phyloP scores from a whole-genome alignment of 2,329 filamentous ascomycete species.

The Epichloe coenophiala region DNA sequence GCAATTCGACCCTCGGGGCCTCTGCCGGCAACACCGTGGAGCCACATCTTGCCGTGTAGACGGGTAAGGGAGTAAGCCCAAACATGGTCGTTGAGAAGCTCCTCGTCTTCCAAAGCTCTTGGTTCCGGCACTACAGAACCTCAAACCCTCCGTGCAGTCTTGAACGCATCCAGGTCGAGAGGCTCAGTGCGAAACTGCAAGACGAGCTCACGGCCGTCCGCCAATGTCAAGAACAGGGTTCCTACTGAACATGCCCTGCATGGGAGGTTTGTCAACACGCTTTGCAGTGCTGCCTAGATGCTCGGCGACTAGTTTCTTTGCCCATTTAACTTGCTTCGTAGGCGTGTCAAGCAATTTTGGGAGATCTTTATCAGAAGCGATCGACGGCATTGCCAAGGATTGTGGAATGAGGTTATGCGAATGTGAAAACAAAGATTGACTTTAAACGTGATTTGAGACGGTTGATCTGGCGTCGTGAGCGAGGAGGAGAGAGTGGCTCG shows the following conservation, averaged over 20 bases:
- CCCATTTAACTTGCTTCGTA: conserved; percentile 14
- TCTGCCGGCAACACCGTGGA: neutral
- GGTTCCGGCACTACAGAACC: neutral
- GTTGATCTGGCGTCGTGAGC: neutral
- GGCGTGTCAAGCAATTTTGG: conserved; percentile 13
- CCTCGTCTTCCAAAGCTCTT: neutral
- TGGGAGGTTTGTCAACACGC: conserved; percentile 12
- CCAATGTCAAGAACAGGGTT: conserved; percentile 13
- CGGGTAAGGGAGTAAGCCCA: conserved; percentile 1
- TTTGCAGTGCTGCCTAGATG: conserved; percentile 14
- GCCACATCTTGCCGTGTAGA: neutral
- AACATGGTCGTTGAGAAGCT: neutral
- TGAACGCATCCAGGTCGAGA: neutral
- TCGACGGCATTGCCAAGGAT: conserved; percentile 5
- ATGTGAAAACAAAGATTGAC: neutral
- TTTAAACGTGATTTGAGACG: neutral
- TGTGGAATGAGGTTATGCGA: neutral
- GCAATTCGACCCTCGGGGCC: conserved; percentile 1
- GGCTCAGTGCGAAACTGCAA: conserved; percentile 2
- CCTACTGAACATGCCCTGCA: conserved; percentile 16
- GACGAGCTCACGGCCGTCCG: neutral
- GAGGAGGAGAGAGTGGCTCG: neutral
- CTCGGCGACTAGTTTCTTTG: conserved; percentile 13
- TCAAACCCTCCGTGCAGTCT: neutral
- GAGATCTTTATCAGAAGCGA: conserved; percentile 9